These are phyloP conservation scores for Papiliotrema laurentii DNA, from an alignment of 1,284 basidiomycete species.

Conservation along the genomic window DNA sequence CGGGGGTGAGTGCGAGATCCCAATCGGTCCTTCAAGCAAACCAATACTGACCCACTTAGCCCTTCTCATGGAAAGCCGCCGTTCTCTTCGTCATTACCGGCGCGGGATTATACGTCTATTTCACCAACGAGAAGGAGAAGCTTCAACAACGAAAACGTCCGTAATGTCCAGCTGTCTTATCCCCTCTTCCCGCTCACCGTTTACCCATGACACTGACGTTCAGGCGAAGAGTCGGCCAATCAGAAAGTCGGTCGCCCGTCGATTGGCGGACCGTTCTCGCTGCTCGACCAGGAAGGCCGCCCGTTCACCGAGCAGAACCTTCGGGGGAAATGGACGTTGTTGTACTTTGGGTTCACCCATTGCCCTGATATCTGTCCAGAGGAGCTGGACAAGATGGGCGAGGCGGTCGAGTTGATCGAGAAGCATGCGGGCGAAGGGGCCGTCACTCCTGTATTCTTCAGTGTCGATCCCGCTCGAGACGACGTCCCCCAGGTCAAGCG, in stretches of 20 bases:
- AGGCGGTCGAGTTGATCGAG: slow-evolving; percentile 70
- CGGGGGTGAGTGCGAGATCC: slow-evolving; percentile 7
- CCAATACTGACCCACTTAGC: slow-evolving; percentile 52
- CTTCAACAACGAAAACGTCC: slow-evolving; percentile 71
- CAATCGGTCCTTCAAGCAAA: slow-evolving; percentile 5
- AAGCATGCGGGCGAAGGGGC: slow-evolving; percentile 54
- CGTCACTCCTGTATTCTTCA: slow-evolving; percentile 82
- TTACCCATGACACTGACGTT: slow-evolving; percentile 3
- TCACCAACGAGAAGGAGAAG: slow-evolving; percentile 77
- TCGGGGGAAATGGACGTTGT: slow-evolving; percentile 72
- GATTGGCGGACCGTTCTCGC: slow-evolving; percentile 83
- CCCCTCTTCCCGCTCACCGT: background rate
- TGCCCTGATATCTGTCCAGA: slow-evolving; percentile 99
- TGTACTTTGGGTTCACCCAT: slow-evolving; percentile 97
- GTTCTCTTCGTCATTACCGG: slow-evolving; percentile 78
- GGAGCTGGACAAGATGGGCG: slow-evolving; percentile 93
- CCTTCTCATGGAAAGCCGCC: slow-evolving; percentile 82
- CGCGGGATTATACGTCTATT: slow-evolving; percentile 78
- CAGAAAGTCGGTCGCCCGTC: slow-evolving; percentile 59
- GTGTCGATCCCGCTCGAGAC: slow-evolving; percentile 93
- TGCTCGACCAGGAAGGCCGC: slow-evolving; percentile 64
- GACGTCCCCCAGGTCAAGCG: slow-evolving; percentile 56
- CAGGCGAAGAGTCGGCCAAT: slow-evolving; percentile 63
- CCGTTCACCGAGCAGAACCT: slow-evolving; percentile 80
- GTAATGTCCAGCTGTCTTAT: slow-evolving; percentile 25